Conservation (phyloP, 208 protist species). For the Acanthamoeba lenticulata region DNA sequence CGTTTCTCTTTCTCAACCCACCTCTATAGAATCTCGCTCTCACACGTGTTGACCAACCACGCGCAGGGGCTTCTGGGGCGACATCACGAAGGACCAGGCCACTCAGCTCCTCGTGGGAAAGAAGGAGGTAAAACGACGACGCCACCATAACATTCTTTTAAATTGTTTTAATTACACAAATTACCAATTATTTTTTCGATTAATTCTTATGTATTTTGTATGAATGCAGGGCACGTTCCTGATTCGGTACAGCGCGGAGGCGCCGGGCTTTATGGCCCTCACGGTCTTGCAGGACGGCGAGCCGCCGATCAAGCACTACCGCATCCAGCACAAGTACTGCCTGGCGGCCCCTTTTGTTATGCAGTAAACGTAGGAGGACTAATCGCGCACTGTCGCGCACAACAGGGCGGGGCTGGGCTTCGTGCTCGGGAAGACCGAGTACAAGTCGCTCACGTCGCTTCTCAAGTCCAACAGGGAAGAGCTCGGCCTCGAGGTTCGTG, state of each 20-base stretch:
- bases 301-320: constrained; percentile 54
- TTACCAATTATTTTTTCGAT: background rate
- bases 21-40: too few relatives aligned
- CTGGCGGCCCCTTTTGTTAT: background rate
- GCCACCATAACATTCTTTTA: background rate
- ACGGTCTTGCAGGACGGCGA: background rate
- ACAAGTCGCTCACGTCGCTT: constrained; percentile 44
- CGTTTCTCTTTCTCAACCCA: background rate
- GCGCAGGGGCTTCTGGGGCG: constrained; percentile 41
- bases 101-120: constrained; percentile 31
- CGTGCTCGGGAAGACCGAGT: constrained; percentile 60
- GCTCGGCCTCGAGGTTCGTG: background rate
- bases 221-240: constrained; percentile 33
- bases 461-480: constrained; percentile 44
- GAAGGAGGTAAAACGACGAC: constrained; percentile 21
- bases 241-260: constrained; percentile 44
- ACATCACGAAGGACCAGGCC: constrained; percentile 47
- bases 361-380: background rate
- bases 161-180: background rate
- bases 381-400: background rate
- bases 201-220: background rate
- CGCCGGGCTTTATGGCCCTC: constrained; percentile 41
- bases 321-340: constrained; percentile 49
- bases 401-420: constrained; percentile 26
- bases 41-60: too few relatives aligned